Base-by-base conservation (phyloP, 768 basidiomycete genomes). In the Boletus sensibilis region DNA sequence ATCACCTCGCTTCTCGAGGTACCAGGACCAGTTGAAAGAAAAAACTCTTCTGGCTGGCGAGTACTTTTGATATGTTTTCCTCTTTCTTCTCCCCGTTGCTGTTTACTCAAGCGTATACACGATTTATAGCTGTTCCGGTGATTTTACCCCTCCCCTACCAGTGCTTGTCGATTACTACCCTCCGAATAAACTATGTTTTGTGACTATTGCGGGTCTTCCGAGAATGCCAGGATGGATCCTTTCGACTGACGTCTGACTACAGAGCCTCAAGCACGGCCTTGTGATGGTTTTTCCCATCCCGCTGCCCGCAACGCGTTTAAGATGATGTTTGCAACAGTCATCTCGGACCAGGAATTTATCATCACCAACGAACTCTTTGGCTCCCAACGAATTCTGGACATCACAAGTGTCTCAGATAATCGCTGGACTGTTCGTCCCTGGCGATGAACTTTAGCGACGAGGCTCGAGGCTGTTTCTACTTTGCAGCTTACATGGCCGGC, bases 1-100 rank as follows among this genome's bases (percentile, higher is more conserved):
- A 51, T 61, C n/a, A 31, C 62, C 59, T 68, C 57, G 18, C 53
- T 58, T 52, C 38, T 40, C 54, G 59, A 68, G 67, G 67, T 58
- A 53, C 52, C 50, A 65, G 67, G 61, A 63, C 65, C 57, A 63
- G 57, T 52, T 52, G 56, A 56, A 63, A 52, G 51, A 56, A 55
- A 49, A 39, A n/a, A 50, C 52, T 44, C 33, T 61, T 69, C 52
- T 65, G 65, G 56, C 56, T 59, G 61, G 55, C 65, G 55, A 63
- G 55, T 42, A 35, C 41, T 48, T 52, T 56, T 59, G 54, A 56
- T 65, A 53, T 69, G 55, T 65, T 55, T 58, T 50, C 33, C n/a
- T 13, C 8, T 46, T 56, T 39, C 35, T 50, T 50, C 38, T 54
- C 3, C 25, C 35, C 27, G 9, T 56, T 41, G 11, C 46, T 25